Evolutionary conservation across 2,329 filamentous ascomycete species (phyloP).

Genomic region (Beauveria sp.): DNA sequence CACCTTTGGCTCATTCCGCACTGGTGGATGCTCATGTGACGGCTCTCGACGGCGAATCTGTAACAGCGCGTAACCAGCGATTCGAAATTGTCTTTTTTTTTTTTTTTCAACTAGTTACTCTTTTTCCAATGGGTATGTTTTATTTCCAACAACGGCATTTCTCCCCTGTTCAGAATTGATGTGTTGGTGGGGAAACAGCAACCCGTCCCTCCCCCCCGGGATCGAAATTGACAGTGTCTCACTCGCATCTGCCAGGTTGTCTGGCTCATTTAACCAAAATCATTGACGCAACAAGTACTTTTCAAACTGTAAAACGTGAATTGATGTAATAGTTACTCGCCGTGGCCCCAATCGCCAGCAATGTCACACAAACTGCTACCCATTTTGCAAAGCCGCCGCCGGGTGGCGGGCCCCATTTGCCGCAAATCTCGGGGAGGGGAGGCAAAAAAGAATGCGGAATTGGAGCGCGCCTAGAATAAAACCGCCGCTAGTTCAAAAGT

Average conservation of each 20-base stretch:
- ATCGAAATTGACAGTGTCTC: conserved; percentile 1
- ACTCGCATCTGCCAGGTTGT: neutral
- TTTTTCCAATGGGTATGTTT: neutral
- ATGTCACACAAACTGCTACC: neutral
- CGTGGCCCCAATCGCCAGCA: too few relatives aligned
- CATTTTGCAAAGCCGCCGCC: conserved; percentile 1
- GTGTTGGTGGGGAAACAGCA: conserved; percentile 4
- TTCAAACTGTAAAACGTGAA: too few relatives aligned
- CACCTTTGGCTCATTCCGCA: neutral
- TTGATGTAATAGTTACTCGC: too few relatives aligned
- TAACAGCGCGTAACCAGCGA: too few relatives aligned
- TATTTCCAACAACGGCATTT: neutral
- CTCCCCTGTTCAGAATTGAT: neutral
- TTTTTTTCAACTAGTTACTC: neutral
- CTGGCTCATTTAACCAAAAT: neutral
- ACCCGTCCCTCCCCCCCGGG: too few relatives aligned
- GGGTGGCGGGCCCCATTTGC: neutral
- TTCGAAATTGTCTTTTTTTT: neutral
- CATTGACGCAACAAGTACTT: neutral
- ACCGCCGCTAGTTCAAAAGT: neutral
- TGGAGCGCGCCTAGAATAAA: neutral
- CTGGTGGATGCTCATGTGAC: conserved; percentile 4
- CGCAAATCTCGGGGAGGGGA: neutral
- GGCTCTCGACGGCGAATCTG: neutral
- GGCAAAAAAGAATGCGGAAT: neutral